These are phyloP conservation scores for Cystobasidiopsis lactophilus DNA, from an alignment of 768 basidiomycete species.

Conservation along the genomic window DNA sequence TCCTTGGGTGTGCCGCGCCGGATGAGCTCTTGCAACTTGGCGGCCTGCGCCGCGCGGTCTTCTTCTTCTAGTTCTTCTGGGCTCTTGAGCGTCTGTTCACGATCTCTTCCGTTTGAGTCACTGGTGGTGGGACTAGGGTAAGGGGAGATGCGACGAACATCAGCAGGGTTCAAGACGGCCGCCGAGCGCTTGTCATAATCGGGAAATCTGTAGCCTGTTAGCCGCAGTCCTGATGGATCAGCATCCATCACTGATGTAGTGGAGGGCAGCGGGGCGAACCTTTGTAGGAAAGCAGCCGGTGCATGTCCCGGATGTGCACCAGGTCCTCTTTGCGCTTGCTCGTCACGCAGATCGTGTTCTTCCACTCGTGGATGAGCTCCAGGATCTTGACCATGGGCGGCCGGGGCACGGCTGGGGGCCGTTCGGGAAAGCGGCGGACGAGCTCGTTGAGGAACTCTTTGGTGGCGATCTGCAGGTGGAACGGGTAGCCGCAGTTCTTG, in stretches of 20 bases:
- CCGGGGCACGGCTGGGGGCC: conserved; percentile 82
- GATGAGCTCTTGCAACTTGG: conserved; percentile 96
- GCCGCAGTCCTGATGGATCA: not conserved
- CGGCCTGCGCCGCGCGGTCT: conserved; percentile 80
- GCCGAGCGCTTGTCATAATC: conserved; percentile 27
- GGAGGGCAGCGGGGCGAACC: conserved; percentile 36
- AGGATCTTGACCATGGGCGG: conserved; percentile 87
- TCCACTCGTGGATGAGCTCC: conserved; percentile 82
- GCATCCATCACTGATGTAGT: not conserved
- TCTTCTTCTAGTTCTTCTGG: conserved; percentile 91
- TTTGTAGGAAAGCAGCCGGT: conserved; percentile 76
- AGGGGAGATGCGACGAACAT: conserved; percentile 21
- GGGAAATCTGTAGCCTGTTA: conserved; percentile 29
- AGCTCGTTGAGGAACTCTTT: conserved; percentile 98
- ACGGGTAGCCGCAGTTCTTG: conserved; percentile 85
- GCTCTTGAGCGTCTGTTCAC: conserved; percentile 59
- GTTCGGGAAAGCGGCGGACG: conserved; percentile 89
- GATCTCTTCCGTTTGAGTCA: not conserved
- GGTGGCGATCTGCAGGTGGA: conserved; percentile 87
- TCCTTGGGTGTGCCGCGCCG: conserved; percentile 87
- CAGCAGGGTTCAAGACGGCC: conserved; percentile 25
- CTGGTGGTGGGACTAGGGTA: no score
- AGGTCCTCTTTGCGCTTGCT: conserved; percentile 90
- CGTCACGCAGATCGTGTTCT: conserved; percentile 68
- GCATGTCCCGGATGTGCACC: conserved; percentile 95